Evolutionary conservation across 1,284 basidiomycete genomes (phyloP).

Genomic region (Ustilago curta): DNA sequence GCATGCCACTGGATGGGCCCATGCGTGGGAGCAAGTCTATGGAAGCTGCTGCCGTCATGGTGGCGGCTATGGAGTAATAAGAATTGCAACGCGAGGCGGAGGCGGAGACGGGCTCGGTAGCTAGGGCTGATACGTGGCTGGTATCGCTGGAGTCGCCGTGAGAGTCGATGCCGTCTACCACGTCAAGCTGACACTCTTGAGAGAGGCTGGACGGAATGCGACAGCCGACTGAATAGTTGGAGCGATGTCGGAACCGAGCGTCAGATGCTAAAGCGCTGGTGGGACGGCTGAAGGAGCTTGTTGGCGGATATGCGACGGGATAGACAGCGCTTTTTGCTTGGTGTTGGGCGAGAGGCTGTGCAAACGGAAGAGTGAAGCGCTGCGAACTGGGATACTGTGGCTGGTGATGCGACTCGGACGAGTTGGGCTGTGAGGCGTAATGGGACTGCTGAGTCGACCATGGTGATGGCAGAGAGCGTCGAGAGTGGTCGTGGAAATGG

Average conservation of each 20-base stretch:
- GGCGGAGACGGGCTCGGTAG: not conserved
- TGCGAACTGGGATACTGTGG: conserved; percentile 7
- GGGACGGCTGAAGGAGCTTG: conserved; percentile 11
- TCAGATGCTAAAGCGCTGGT: not conserved
- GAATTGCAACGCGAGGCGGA: not conserved
- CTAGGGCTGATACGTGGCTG: not conserved
- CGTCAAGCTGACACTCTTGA: conserved; percentile 20
- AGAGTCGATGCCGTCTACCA: not conserved
- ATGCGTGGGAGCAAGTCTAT: conserved; percentile 37
- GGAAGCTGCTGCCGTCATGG: conserved; percentile 28
- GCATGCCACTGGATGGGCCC: conserved; percentile 17
- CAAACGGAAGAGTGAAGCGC: conserved; percentile 20
- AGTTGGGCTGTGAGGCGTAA: not conserved
- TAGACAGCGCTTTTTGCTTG: conserved; percentile 3
- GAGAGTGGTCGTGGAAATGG: conserved; percentile 7
- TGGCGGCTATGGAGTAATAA: conserved; percentile 6
- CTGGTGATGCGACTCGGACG: not conserved
- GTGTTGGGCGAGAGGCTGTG: not conserved
- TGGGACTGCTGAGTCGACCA: conserved; percentile 6
- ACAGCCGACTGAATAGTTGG: conserved; percentile 14
- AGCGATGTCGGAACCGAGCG: conserved; percentile 4
- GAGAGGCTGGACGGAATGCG: conserved; percentile 30
- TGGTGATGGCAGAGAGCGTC: conserved; percentile 25
- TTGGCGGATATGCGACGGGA: conserved; percentile 9
- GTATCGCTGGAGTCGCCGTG: conserved; percentile 9